Base-by-base conservation (phyloP, 2,329 filamentous ascomycete genomes). In the Cladosporium sp. region DNA sequence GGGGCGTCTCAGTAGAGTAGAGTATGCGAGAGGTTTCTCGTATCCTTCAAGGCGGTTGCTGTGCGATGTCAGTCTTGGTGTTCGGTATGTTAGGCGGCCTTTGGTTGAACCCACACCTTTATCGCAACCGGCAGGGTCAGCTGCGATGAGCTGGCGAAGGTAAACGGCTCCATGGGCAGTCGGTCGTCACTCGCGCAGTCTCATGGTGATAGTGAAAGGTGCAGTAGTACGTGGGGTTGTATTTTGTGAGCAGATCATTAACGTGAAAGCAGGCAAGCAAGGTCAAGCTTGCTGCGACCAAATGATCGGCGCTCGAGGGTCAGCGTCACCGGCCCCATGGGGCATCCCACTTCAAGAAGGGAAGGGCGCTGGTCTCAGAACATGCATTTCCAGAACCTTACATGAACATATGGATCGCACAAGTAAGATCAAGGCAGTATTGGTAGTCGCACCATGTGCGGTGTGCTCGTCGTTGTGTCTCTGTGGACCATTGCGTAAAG, bases 71-170 rank as follows among this genome's bases (percentile, higher is more conserved):
- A 72, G 70, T 58, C 28, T 3, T 11, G 31, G 14, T 35, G 23
- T 29, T 14, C 18, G 23, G 35, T 28, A 16, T 3, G 10, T 18
- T 11, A 49, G 26, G 16, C 18, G 6, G 44, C 29, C 11, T 29
- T 55, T 29, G 52, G 52, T 16, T 44, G 50, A 64, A 81, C 85
- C 69, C 80, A 89, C 87, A 89, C 86, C 78, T 85, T 87, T 68
- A 89, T 80, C 72, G 84, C 82, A 63, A 89, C 82, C 23, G 91
- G 88, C 69, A 93, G 86, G 72, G 92, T 85, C 72, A 98, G 84
- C 78, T 91, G 88, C 70, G 92, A 90, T 67, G 95, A 97, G 75
- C 89, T 92, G 71, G 92, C 93, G 82, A 98, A 98, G 33, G 93
- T 96, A 80, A 97, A 97, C 62, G 93, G 90, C 80, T 99, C 95